A percentile compares a stretch with the other conserved stretches of the same genome.
phyloP scores from a whole-genome alignment of 2,329 filamentous ascomycete species.

The Ceratocystis lukuohia region DNA sequence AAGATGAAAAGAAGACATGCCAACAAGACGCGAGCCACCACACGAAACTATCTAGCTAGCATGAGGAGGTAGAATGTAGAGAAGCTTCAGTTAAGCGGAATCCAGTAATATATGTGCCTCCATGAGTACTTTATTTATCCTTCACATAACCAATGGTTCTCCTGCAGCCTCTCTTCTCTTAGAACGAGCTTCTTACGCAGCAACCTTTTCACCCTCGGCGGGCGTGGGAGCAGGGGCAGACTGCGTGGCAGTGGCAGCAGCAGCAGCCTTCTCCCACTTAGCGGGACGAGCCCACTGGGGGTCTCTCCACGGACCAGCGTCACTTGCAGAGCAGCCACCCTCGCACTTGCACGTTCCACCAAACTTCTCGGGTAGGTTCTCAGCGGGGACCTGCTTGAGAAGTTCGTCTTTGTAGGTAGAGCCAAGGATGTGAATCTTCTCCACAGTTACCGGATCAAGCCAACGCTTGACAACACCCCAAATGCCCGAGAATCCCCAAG shows the following conservation, averaged over 20 bases:
- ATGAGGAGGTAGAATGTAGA: neutral
- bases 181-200: constrained; percentile 26
- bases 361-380: constrained; percentile 79
- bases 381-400: constrained; percentile 67
- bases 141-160: constrained; percentile 19
- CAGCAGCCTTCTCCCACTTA: constrained; percentile 40
- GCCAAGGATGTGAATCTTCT: constrained; percentile 89
- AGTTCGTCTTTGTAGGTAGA: constrained; percentile 71
- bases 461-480: constrained; percentile 84
- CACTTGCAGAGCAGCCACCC: constrained; percentile 74
- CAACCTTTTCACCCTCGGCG: constrained; percentile 27
- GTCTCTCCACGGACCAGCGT: constrained; percentile 82
- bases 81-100: neutral
- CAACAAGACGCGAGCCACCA: neutral
- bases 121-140: constrained; percentile 19
- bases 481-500: constrained; percentile 82
- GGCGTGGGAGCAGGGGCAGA: constrained; percentile 26
- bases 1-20: neutral
- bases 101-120: constrained; percentile 11
- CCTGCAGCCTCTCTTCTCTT: neutral
- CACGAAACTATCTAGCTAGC: neutral
- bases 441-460: constrained; percentile 90
- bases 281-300: constrained; percentile 50
- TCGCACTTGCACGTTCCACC: constrained; percentile 72
- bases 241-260: constrained; percentile 22